Conservation (phyloP, 371 early-diverging fungal genomes). For the Saksenaea vasiformis region DNA sequence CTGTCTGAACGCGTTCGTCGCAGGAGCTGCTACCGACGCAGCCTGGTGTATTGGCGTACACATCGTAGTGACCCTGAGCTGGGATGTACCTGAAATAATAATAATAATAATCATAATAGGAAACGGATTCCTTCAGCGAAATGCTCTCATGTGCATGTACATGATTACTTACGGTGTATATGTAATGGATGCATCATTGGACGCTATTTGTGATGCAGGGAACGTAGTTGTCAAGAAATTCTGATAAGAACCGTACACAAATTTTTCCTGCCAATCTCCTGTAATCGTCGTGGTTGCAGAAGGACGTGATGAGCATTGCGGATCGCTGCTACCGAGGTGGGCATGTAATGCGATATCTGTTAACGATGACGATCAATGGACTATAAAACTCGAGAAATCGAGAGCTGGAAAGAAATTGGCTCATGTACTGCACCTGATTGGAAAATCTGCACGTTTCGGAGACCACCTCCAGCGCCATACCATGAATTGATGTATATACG, state of each 20-base stretch:
- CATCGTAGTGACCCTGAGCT: conserved; percentile 63
- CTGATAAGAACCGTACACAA: conserved; percentile 42
- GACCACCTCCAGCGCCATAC: conserved; percentile 78
- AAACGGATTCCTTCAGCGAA: not conserved
- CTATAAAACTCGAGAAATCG: not conserved
- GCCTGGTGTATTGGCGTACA: conserved; percentile 68
- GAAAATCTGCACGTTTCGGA: conserved; percentile 67
- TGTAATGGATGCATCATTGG: conserved; percentile 45
- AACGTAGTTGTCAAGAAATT: conserved; percentile 37
- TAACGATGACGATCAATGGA: not conserved
- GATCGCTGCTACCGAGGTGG: conserved; percentile 23
- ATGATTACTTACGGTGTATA: conserved; percentile 47
- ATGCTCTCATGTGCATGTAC: not conserved
- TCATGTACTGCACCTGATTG: conserved; percentile 47
- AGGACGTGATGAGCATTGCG: conserved; percentile 21
- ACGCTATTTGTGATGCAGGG: conserved; percentile 34
- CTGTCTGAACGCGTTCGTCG: conserved; percentile 47
- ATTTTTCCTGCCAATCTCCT: conserved; percentile 37
- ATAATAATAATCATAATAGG: too few species aligned
- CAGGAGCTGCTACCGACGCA: conserved; percentile 66
- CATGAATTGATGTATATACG: conserved; percentile 68
- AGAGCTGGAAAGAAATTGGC: not conserved
- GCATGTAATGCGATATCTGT: conserved; percentile 55
- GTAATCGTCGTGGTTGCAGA: conserved; percentile 24
- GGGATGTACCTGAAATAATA: conserved; percentile 47